Percentiles rank a stretch among this genome's conserved stretches.
Conservation (phyloP, 495 filamentous ascomycete genomes). For the Halenospora varia region DNA sequence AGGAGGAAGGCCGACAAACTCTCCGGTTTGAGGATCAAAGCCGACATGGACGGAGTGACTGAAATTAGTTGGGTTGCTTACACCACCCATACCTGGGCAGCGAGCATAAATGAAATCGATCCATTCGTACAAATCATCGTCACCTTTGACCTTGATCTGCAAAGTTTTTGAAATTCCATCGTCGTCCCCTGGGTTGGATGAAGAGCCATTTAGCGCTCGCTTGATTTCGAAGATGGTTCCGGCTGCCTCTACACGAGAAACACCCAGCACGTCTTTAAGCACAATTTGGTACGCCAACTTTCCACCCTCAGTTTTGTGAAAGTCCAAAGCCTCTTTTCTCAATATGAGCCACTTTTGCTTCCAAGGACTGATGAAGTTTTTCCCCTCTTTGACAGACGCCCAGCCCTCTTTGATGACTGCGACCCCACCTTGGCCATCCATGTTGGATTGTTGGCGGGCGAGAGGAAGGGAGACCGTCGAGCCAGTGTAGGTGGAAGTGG, state of each 20-base stretch:
- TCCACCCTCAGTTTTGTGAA: slow-evolving; percentile 81
- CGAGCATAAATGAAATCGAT: slow-evolving; percentile 95
- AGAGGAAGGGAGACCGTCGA: slow-evolving; percentile 68
- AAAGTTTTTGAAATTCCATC: slow-evolving; percentile 77
- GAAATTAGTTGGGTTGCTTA: slow-evolving; percentile 97
- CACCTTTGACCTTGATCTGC: slow-evolving; percentile 84
- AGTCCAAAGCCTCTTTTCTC: slow-evolving; percentile 83
- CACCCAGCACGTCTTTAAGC: slow-evolving; percentile 78
- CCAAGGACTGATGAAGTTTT: slow-evolving; percentile 76
- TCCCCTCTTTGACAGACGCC: slow-evolving; percentile 82
- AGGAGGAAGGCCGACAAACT: slow-evolving; percentile 86
- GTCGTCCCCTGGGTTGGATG: slow-evolving; percentile 56
- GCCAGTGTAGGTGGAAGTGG: slow-evolving; percentile 57
- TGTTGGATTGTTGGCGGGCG: slow-evolving; percentile 54
- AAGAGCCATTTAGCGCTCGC: slow-evolving; percentile 60
- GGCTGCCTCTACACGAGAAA: slow-evolving; percentile 80
- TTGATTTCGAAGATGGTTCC: slow-evolving; percentile 90
- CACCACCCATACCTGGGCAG: slow-evolving; percentile 94
- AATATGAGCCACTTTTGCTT: slow-evolving; percentile 84
- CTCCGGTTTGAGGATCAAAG: slow-evolving; percentile 89
- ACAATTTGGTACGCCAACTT: slow-evolving; percentile 77
- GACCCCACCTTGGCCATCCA: slow-evolving; percentile 58
- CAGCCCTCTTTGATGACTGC: slow-evolving; percentile 84
- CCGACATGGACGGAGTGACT: slow-evolving; percentile 95
- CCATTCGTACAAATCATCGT: slow-evolving; percentile 97